Percentiles rank a stretch among this genome's conserved stretches.
Conservation (phyloP, 352 stramenopile species). For the Phytophthora pluvialis region DNA sequence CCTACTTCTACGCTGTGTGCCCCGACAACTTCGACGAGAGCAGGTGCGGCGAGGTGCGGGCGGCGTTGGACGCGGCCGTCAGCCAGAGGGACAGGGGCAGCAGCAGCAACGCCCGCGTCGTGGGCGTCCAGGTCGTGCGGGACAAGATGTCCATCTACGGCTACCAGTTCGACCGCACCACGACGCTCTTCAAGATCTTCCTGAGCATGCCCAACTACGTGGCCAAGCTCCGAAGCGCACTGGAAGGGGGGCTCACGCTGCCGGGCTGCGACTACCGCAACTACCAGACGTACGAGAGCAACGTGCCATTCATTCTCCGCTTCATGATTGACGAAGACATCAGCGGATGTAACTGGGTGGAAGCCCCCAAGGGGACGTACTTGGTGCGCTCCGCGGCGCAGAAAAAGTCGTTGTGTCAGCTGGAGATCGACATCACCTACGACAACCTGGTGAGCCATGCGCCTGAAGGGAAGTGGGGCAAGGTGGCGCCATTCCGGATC, state of each 20-base stretch:
- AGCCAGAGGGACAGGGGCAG: conserved; percentile 60
- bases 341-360: conserved; percentile 97
- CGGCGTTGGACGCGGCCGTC: conserved; percentile 63
- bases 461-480: conserved; percentile 95
- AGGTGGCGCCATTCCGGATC: conserved; percentile 97
- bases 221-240: conserved; percentile 90
- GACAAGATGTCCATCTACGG: conserved; percentile 89
- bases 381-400: conserved; percentile 65
- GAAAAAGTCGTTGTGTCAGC: conserved; percentile 92
- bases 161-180: conserved; percentile 82
- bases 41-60: conserved; percentile 74
- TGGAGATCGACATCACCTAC: conserved; percentile 99
- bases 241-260: conserved; percentile 87
- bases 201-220: conserved; percentile 96
- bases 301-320: conserved; percentile 98
- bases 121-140: conserved; percentile 75
- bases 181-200: conserved; percentile 91
- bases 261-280: conserved; percentile 70
- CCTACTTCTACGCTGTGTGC: conserved; percentile 96
- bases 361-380: conserved; percentile 93
- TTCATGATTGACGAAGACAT: conserved; percentile 99
- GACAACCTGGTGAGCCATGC: conserved; percentile 95
- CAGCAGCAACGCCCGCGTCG: conserved; percentile 53
- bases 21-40: conserved; percentile 70
- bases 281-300: conserved; percentile 97